Evolutionary conservation across 148 eudicot species (phyloP).

Genomic region (Camellia granthamiana): DNA sequence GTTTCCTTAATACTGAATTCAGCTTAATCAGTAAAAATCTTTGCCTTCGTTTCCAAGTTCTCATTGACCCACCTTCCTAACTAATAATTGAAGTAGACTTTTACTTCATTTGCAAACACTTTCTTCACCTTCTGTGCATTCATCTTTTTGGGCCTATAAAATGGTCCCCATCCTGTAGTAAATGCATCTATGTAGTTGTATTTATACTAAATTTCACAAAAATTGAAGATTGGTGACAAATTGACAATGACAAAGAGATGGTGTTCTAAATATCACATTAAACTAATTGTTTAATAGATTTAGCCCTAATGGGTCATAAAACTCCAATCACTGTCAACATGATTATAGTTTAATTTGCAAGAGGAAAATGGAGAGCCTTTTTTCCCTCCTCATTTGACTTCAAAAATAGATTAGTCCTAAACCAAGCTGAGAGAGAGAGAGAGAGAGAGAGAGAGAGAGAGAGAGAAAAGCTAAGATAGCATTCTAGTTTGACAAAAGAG

Average conservation of each 20-base stretch:
- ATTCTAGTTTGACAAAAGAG: slow-evolving; percentile 5
- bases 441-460: background rate
- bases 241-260: background rate
- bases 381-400: slow-evolving; percentile 16
- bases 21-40: background rate
- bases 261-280: background rate
- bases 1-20: slow-evolving; percentile 6
- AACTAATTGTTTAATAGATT: background rate
- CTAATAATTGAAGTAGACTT: slow-evolving; percentile 3
- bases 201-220: background rate
- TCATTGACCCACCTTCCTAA: slow-evolving; percentile 19
- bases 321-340: slow-evolving; percentile 22
- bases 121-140: background rate
- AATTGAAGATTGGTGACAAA: background rate
- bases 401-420: slow-evolving; percentile 6
- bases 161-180: background rate
- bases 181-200: background rate
- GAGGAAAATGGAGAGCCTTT: background rate
- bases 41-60: slow-evolving; percentile 19
- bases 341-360: slow-evolving; percentile 8
- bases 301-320: slow-evolving; percentile 1
- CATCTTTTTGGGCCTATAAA: background rate
- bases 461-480: background rate
- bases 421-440: background rate
- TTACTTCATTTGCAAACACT: background rate